Base-by-base conservation (phyloP, 768 basidiomycete species). In the Kwoniella dendrophila region DNA sequence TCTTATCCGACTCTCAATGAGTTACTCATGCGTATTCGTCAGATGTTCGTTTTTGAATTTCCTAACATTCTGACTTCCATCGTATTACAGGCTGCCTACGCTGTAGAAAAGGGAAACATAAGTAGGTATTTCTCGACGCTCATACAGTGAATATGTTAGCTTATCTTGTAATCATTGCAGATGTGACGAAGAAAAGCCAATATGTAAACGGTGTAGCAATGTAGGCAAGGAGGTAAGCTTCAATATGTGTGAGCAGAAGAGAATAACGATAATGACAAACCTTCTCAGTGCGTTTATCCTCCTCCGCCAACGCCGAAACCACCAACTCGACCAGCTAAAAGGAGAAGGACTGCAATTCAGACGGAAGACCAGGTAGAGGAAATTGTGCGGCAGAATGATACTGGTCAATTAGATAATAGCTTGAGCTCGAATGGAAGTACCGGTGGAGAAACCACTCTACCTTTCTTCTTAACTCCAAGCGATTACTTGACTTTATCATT, bases 171-270 rank as follows among this genome's bases (percentile, higher is more conserved):
- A 50, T 33, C 8, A 16, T 14, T 18, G n/a, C 47, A 56, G 56
- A 30, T 56, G 56, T 34, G 56, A 56, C 26, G 56, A 56, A 27
- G 56, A 56, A 30, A 44, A 56, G 33, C 56, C 56, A 18, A 33
- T 32, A 12, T 56, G 56, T 24, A 43, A 27, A 30, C 16, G 56
- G 26, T 56, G 56, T 24, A 10, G 32, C 4, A 40, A 56, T 34
- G 56, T 43, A 22, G 29, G 26, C 6, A 47, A 43, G 40, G 38
- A 56, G 43, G 56, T 47, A n/a, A 44, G 54, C 36, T 38, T 56
- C 22, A 6, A 40, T 38, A 22, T 20, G 16, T 20, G 38, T 38
- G 52, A 33, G 16, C 18, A 38, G n/a, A n/a, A n/a, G n/a, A n/a
- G n/a, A n/a, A n/a, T n/a, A n/a, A n/a, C n/a, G 44, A 45, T 24